These are phyloP conservation scores for Phycomyces blakesleeanus DNA, from an alignment of 192 early-diverging fungal species.

Conservation along the genomic window DNA sequence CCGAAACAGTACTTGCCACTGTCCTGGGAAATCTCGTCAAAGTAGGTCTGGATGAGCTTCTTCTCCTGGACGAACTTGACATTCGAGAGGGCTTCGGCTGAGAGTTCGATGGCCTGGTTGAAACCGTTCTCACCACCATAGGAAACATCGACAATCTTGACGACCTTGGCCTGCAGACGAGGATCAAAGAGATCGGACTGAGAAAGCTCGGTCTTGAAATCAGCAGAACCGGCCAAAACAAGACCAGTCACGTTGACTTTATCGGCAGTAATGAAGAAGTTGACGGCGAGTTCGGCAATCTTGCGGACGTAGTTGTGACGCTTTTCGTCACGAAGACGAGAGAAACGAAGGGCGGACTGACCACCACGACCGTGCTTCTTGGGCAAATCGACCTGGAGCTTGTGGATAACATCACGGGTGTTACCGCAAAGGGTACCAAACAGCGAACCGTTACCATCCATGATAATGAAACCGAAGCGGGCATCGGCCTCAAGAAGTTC, in stretches of 20 bases:
- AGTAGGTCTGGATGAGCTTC: conserved; percentile 92
- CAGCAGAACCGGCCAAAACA: conserved; percentile 96
- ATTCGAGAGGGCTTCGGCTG: conserved; percentile 86
- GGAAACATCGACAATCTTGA: conserved; percentile 95
- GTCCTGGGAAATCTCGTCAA: conserved; percentile 95
- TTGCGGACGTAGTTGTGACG: conserved; percentile 99
- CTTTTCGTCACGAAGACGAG: conserved; percentile 97
- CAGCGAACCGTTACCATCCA: conserved; percentile 97
- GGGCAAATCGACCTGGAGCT: conserved; percentile 93
- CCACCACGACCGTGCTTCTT: conserved; percentile 99
- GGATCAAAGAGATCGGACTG: conserved; percentile 96
- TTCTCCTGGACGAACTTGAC: conserved; percentile 99
- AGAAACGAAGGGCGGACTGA: conserved; percentile 99
- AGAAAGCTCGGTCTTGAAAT: conserved; percentile 96
- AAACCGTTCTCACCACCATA: conserved; percentile 99
- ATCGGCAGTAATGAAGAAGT: conserved; percentile 93
- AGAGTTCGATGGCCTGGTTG: conserved; percentile 94
- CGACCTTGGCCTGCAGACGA: conserved; percentile 81
- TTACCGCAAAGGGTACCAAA: conserved; percentile 95
- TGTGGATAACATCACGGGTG: conserved; percentile 90
- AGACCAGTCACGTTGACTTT: conserved; percentile 73
- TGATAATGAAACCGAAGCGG: conserved; percentile 97
- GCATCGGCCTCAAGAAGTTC: conserved; percentile 92
- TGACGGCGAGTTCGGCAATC: conserved; percentile 94
- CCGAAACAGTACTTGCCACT: conserved; percentile 97